Evolutionary conservation across 2,329 filamentous ascomycete genomes (phyloP), one percentile per base, ranked within the genome.

Genomic region (Dactylellina drechsleri): DNA sequence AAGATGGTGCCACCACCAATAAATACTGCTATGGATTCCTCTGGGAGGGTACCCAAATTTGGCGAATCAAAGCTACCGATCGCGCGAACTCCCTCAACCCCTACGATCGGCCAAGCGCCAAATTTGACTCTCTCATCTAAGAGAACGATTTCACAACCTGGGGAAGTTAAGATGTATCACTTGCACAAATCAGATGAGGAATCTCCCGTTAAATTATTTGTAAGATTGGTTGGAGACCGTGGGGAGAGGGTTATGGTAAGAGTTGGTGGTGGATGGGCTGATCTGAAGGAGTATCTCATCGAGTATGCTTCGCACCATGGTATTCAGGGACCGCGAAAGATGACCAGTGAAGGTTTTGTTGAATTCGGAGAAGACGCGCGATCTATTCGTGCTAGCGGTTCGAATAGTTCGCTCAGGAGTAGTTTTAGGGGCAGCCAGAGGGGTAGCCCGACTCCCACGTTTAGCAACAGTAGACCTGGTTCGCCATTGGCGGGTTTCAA

Each of bases 181-280:
- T 87, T 99, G 43, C 92, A 92, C 13, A 89, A 93, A 56, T 89
- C 91, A 16, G 92, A 90, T 41, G 92, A 92, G 67, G 90, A 95
- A 77, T 88, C 92, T 12, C 95, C 95, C 0, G 93, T 97, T 80
- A 98, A 97, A 82, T 87, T 99, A 4, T 96, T 96, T 80, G 93
- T 99, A 61, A 91, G 95, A 15, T 89, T 93, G 1, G 93, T 99
- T 1, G 95, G 95, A 58, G 93, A 97, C 81, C 86, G 89, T 67
- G 92, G 92, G 15, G 93, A 98, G 82, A 89, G 95, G 60, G 93
- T 98, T 76, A 98, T 99, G 95, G 95, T 99, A 6, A 91, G 95
- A 41, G 94, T 99, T 12, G 95, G 95, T 12, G 95, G 95, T 72
- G 95, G 95, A n/a, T 99, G 95, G 95, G 93, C 93, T 13, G 95